Base-by-base conservation (phyloP, 345 rosid species). In the Cochlearia excelsa region DNA sequence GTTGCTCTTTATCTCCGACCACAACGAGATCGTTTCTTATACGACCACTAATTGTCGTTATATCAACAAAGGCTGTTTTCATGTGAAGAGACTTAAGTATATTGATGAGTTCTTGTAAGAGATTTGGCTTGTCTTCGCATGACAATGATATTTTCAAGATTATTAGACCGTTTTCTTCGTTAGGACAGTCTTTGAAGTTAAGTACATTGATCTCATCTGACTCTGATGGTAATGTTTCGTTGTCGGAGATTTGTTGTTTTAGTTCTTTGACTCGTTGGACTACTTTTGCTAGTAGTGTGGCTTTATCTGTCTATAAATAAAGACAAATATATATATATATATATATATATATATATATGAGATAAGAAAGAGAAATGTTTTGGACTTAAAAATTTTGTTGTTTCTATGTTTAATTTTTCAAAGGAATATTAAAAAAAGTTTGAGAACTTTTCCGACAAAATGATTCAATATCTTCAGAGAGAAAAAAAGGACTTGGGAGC, bases 241-340 rank as follows among this genome's bases (percentile, higher is more conserved):
- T 16, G 26, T 80, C 79, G 3, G 82, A 59, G 65, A 85, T 74
- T 76, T 93, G 82, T 40, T 87, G 83, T 68, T 89, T 85, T 41
- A 89, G 78, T 57, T 89, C 99, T 67, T 75, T 86, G 65, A 93
- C 88, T 47, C 90, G 79, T 67, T 93, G 85, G 66, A 93, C 94
- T 30, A 93, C 99, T 73, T 84, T 89, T 3, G 95, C 91, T 2
- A 93, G 85, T 11, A 93, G 81, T 2, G 97, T 81, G 44, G 99
- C 97, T 70, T 93, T 93, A 78, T 93, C 99, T 46, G 88, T 87
- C 99, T 93, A 81, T 16, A 2, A 5, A 34, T 41, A 11, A 29
- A 27, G 28, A 44, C 34, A 39, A 7, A 9, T 11, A 16, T 16
- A 16, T 16, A 16, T 16, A 16, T 16, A 16, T 16, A 16, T 16